Evolutionary conservation across 1,284 basidiomycete genomes (phyloP).

Genomic region (Ceratobasidium sp.): DNA sequence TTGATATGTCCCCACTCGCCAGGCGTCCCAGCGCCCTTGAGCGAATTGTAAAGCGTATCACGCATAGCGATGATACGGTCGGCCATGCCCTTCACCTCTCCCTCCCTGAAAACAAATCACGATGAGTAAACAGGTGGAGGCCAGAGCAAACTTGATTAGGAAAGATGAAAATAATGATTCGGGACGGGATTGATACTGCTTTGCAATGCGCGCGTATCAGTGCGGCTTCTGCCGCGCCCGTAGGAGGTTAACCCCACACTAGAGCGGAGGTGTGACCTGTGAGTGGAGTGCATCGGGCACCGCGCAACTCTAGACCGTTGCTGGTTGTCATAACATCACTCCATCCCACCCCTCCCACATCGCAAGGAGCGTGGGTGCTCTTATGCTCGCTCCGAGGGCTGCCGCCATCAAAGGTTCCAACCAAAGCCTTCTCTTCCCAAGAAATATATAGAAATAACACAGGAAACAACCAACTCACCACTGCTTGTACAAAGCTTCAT

Average conservation of each 20-base stretch:
- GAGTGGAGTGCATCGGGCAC: no score
- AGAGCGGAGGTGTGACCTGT: no score
- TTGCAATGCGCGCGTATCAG: no score
- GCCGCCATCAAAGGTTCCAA: not conserved
- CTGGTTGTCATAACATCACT: no score
- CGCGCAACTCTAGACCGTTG: no score
- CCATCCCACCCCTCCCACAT: no score
- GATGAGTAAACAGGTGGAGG: not conserved
- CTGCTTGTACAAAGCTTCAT: slow-evolving; percentile 80
- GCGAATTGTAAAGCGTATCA: slow-evolving; percentile 79
- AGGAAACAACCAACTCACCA: slow-evolving; percentile 64
- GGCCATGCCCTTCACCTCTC: slow-evolving; percentile 94
- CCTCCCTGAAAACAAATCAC: slow-evolving; percentile 58
- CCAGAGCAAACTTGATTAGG: not conserved
- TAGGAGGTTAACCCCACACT: no score
- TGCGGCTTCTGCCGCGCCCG: no score
- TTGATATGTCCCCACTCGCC: slow-evolving; percentile 97
- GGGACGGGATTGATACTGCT: no score
- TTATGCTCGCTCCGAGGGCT: no score
- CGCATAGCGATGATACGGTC: slow-evolving; percentile 97
- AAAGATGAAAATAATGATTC: not conserved
- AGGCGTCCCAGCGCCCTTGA: slow-evolving; percentile 76
- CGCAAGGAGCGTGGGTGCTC: no score
- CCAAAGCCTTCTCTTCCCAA: not conserved
- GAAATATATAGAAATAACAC: not conserved